Percentiles rank a stretch among this genome's conserved stretches.
These are phyloP conservation scores for Phialocephala subalpina DNA, from an alignment of 2,329 filamentous ascomycete species.

Conservation along the genomic window DNA sequence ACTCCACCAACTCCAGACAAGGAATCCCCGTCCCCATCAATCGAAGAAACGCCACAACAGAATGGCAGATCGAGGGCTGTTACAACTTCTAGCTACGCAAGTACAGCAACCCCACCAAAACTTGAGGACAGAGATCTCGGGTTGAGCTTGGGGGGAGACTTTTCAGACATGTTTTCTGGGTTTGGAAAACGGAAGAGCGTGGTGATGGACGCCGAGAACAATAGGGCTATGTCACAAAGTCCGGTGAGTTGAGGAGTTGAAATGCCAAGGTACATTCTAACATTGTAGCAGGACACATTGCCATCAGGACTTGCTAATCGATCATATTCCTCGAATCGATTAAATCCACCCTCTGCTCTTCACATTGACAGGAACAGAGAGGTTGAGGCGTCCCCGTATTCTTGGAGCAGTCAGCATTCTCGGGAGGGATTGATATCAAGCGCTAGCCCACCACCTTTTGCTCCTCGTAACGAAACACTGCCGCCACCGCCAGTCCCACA, in stretches of 20 bases:
- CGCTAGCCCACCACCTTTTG: constrained; percentile 35
- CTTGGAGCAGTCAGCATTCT: constrained; percentile 43
- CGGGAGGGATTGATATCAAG: constrained; percentile 42
- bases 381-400: constrained; percentile 41
- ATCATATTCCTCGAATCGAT: constrained; percentile 31
- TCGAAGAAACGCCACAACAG: constrained; percentile 33
- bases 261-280: constrained; percentile 20
- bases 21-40: constrained; percentile 32
- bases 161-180: constrained; percentile 45
- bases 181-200: constrained; percentile 42
- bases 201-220: constrained; percentile 36
- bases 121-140: constrained; percentile 41
- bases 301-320: constrained; percentile 32
- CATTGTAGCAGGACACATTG: constrained; percentile 31
- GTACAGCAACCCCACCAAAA: constrained; percentile 44
- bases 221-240: constrained; percentile 37
- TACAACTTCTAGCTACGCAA: constrained; percentile 45
- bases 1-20: constrained; percentile 34
- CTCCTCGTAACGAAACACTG: constrained; percentile 22
- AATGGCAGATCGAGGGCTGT: constrained; percentile 39
- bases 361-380: constrained; percentile 39
- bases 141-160: constrained; percentile 45
- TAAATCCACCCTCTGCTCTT: constrained; percentile 39
- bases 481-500: constrained; percentile 37
- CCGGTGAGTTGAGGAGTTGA: constrained; percentile 35